These are phyloP conservation scores for Meira miltonrushii DNA, from an alignment of 1,284 basidiomycete species.

Conservation along the genomic window DNA sequence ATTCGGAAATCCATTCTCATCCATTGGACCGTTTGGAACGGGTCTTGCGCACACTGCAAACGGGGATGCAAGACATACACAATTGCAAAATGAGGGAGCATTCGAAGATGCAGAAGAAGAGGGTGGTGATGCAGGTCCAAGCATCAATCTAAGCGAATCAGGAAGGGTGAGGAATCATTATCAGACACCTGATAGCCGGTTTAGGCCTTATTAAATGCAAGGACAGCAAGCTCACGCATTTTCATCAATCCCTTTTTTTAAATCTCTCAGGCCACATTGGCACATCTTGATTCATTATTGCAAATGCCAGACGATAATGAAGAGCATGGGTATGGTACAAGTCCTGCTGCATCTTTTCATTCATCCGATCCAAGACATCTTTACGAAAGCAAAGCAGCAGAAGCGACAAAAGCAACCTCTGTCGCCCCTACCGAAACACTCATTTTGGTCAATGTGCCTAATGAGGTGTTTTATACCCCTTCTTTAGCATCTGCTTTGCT, in stretches of 20 bases:
- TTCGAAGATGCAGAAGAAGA: conserved; percentile 58
- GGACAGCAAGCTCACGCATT: conserved; percentile 13
- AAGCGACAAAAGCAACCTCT: background rate
- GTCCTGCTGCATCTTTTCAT: conserved; percentile 11
- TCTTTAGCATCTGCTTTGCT: conserved; percentile 27
- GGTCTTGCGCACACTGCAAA: conserved; percentile 7
- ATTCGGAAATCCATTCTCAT: conserved; percentile 35
- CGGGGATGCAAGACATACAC: conserved; percentile 6
- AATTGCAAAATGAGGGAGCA: conserved; percentile 59
- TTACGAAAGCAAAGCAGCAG: conserved; percentile 1
- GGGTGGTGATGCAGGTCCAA: conserved; percentile 15
- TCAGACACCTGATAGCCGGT: conserved; percentile 68
- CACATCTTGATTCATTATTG: conserved; percentile 23
- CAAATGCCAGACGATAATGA: background rate
- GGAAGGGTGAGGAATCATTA: conserved; percentile 93
- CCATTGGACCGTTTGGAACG: conserved; percentile 43
- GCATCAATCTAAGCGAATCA: conserved; percentile 66
- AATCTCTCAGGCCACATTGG: conserved; percentile 23
- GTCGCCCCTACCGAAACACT: conserved; percentile 32
- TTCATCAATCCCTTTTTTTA: background rate
- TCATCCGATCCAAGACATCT: conserved; percentile 6
- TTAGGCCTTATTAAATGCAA: conserved; percentile 66
- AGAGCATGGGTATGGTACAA: background rate
- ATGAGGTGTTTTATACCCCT: conserved; percentile 33
- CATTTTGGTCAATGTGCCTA: conserved; percentile 39